phyloP scores from a whole-genome alignment of 192 early-diverging fungal species.

The Powellomyces hirtus region DNA sequence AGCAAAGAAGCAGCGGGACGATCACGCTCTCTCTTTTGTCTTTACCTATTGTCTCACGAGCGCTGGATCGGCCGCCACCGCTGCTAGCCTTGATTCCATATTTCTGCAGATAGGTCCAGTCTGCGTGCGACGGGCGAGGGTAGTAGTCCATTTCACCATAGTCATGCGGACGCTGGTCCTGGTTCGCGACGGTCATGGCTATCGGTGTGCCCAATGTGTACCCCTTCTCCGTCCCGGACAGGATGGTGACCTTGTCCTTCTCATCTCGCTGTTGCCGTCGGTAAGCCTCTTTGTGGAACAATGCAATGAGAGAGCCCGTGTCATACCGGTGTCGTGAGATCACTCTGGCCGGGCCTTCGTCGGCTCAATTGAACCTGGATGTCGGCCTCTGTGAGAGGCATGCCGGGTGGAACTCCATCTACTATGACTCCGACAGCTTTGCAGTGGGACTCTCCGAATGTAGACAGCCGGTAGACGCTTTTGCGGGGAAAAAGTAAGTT shows the following conservation, averaged over 20 bases:
- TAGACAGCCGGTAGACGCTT: slow-evolving; percentile 59
- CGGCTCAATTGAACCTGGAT: slow-evolving; percentile 90
- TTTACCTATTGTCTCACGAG: slow-evolving; percentile 92
- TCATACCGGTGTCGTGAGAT: slow-evolving; percentile 89
- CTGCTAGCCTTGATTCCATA: slow-evolving; percentile 93
- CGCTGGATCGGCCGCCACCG: slow-evolving; percentile 91
- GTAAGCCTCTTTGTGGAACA: background rate
- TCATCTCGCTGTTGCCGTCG: slow-evolving; percentile 73
- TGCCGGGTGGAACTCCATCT: slow-evolving; percentile 94
- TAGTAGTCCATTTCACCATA: slow-evolving; percentile 95
- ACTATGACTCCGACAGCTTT: slow-evolving; percentile 96
- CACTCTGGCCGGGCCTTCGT: slow-evolving; percentile 94
- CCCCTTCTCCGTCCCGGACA: slow-evolving; percentile 91
- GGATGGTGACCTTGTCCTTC: slow-evolving; percentile 88
- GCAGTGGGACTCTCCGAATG: slow-evolving; percentile 98
- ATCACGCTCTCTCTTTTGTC: too few relatives aligned
- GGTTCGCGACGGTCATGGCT: slow-evolving; percentile 85
- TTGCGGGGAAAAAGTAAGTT: too few relatives aligned
- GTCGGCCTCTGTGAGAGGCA: slow-evolving; percentile 83
- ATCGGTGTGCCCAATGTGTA: slow-evolving; percentile 94
- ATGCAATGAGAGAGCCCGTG: background rate
- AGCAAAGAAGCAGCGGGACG: too few relatives aligned
- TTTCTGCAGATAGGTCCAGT: slow-evolving; percentile 94
- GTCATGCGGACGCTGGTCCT: slow-evolving; percentile 94
- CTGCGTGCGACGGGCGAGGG: slow-evolving; percentile 96